Evolutionary conservation across 441 rosid species (phyloP).

Genomic region (Gossypium lobatum): DNA sequence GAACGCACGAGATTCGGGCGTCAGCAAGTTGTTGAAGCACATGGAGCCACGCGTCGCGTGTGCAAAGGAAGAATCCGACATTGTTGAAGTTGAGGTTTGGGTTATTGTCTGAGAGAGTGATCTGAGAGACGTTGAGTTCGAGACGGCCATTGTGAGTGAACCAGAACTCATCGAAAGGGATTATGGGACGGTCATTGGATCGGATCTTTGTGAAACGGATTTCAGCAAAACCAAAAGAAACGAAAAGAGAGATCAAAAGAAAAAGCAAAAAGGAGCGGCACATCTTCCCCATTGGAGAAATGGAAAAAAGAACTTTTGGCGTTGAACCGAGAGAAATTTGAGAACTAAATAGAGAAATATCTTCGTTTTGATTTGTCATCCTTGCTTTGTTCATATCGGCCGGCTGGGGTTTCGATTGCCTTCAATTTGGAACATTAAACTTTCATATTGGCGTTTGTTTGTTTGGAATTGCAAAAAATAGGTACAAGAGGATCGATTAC

Average conservation of each 20-base stretch:
- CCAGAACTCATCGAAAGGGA: constrained; percentile 75
- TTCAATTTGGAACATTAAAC: too few relatives aligned
- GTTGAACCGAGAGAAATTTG: neutral
- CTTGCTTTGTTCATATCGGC: neutral
- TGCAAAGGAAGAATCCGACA: constrained; percentile 86
- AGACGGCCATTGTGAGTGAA: constrained; percentile 80
- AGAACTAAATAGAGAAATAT: neutral
- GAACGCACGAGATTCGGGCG: constrained; percentile 59
- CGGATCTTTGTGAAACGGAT: constrained; percentile 67
- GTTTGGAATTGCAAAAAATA: too few relatives aligned
- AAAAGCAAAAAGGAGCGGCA: constrained; percentile 7
- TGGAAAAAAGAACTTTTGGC: neutral
- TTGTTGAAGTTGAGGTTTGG: constrained; percentile 56
- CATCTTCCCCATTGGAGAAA: constrained; percentile 30
- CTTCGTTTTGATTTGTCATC: neutral
- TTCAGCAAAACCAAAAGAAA: constrained; percentile 43
- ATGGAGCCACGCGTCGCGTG: constrained; percentile 68
- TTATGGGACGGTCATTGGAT: constrained; percentile 53
- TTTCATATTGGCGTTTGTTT: too few relatives aligned
- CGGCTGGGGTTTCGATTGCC: neutral
- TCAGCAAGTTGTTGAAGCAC: constrained; percentile 70
- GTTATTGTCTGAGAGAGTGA: constrained; percentile 40
- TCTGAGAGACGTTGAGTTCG: constrained; percentile 54
- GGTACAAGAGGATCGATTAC: too few relatives aligned
- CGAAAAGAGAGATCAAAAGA: constrained; percentile 18